Evolutionary conservation across 2,329 filamentous ascomycete genomes (phyloP), one percentile per base, ranked within the genome.

Genomic region (Teratosphaeria gauchensis): DNA sequence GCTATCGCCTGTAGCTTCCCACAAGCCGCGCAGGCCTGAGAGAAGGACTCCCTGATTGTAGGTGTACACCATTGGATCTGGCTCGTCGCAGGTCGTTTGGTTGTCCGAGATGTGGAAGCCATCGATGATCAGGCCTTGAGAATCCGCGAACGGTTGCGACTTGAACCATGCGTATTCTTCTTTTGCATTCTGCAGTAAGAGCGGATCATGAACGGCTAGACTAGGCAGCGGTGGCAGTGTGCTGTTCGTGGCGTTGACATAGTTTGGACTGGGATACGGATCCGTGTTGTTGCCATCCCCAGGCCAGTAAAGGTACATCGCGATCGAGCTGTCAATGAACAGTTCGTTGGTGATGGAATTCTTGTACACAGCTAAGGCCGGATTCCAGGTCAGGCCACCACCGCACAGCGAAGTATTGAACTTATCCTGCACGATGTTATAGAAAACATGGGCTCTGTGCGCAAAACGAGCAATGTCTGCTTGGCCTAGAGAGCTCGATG

Each of bases 291-390:
- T 74, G 16, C 5, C 16, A 70, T 96, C 90, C 0, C 90, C 90
- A 0, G 92, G 90, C 63, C 92, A 95, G 70, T 92, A 84, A 3
- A 95, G 80, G 70, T 96, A 96, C 92, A 97, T 97, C 51, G 82
- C 84, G 33, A 94, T 84, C 19, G 89, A 95, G 0, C 90, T 90
- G 0, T 92, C 82, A 59, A 96, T 88, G 75, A 84, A 97, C 0
- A 97, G 82, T 72, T 97, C 86, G 68, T 97, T 97, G 28, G 92
- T 97, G 66, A 97, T 95, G 62, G 92, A 90, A 68, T 97, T 97
- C 71, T 97, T 97, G 78, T 97, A 97, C 0, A 91, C 89, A 28
- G 81, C 75, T 42, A 94, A 75, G 19, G 84, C 83, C 2, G 90
- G 90, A 64, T 90, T 95, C 92, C 92, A 97, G 14, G 85, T 82